Evolutionary conservation across 164 flowering plant species (phyloP).

Genomic region (Echeveria elegans): DNA sequence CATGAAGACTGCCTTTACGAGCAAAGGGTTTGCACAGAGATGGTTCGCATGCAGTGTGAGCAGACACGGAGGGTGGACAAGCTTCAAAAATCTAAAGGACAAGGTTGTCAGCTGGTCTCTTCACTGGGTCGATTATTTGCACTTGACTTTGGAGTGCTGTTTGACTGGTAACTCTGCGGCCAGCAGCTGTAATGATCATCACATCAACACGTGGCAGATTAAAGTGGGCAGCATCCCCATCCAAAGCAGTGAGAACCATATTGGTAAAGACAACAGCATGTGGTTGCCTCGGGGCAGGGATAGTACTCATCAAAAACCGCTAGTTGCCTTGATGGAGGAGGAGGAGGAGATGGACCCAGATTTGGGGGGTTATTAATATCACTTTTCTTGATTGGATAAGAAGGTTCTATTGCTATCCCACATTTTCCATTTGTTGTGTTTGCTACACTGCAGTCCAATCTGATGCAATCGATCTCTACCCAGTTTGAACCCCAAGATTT

Average conservation of each 20-base stretch:
- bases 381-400: slow-evolving; percentile 56
- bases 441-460: slow-evolving; percentile 71
- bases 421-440: slow-evolving; percentile 52
- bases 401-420: slow-evolving; percentile 81
- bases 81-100: no score
- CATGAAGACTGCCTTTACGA: no score
- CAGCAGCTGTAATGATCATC: slow-evolving; percentile 5
- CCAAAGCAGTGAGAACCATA: slow-evolving; percentile 1
- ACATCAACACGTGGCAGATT: slow-evolving; percentile 2
- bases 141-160: no score
- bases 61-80: no score
- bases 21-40: no score
- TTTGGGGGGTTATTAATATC: neutral
- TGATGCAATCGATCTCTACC: slow-evolving; percentile 85
- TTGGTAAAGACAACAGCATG: neutral
- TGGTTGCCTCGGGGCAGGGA: neutral
- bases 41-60: no score
- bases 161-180: neutral
- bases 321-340: slow-evolving; percentile 1
- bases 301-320: slow-evolving; percentile 1
- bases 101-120: no score
- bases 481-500: slow-evolving; percentile 85
- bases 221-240: slow-evolving; percentile 7
- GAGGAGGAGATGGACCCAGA: neutral
- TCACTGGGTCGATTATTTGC: no score